Percentiles rank a stretch among this genome's conserved stretches.
Evolutionary conservation across 768 basidiomycete genomes (phyloP).

Genomic region (Pleurotus ostreatus): DNA sequence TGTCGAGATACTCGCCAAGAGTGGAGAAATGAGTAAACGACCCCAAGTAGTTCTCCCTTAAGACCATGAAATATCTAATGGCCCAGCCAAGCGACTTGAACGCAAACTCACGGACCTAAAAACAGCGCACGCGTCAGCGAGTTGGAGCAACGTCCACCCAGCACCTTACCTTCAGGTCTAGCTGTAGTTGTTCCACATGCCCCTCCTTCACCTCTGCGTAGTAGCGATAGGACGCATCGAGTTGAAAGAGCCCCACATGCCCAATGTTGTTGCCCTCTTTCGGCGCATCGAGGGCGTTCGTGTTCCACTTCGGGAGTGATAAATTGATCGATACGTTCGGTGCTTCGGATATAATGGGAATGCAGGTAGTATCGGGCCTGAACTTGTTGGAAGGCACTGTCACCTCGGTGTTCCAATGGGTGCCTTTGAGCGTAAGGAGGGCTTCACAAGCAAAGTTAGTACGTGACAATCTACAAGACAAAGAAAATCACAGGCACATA

Average conservation of each 20-base stretch:
- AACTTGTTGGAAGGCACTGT: constrained; percentile 70
- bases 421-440: constrained; percentile 64
- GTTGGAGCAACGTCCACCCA: too few relatives aligned
- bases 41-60: constrained; percentile 94
- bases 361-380: constrained; percentile 60
- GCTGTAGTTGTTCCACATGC: constrained; percentile 72
- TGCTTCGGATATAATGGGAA: constrained; percentile 61
- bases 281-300: constrained; percentile 64
- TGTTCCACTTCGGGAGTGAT: constrained; percentile 87
- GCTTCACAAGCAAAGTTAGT: constrained; percentile 37
- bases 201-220: constrained; percentile 63
- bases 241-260: constrained; percentile 46
- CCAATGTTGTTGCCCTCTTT: constrained; percentile 60
- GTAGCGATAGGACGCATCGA: constrained; percentile 74
- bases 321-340: constrained; percentile 57
- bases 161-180: constrained; percentile 56
- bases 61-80: constrained; percentile 80
- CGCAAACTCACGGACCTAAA: constrained; percentile 46
- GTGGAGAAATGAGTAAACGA: constrained; percentile 92
- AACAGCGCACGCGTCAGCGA: too few relatives aligned
- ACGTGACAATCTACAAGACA: too few relatives aligned
- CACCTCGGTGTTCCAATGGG: constrained; percentile 43
- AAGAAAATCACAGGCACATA: constrained; percentile 22
- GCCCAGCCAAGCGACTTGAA: constrained; percentile 85
- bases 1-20: constrained; percentile 78